Base-by-base conservation (phyloP, 331 rosid genomes). In the Rhamnella rubrinervis region DNA sequence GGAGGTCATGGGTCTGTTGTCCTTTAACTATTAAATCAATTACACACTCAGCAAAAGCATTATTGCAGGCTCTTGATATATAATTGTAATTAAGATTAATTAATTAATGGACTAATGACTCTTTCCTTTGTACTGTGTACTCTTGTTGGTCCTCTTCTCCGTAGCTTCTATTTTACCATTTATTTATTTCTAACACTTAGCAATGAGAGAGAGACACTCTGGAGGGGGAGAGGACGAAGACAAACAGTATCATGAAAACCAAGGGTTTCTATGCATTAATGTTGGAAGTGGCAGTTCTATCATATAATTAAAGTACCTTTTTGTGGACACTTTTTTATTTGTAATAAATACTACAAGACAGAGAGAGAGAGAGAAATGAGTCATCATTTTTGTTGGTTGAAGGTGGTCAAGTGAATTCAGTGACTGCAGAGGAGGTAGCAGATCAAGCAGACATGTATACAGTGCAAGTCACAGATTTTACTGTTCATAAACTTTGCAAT, bases 221-320 rank as follows among this genome's bases (percentile, higher is more conserved):
- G 59, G 57, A 70, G 75, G 28, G 77, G 63, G 69, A 67, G 76
- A 82, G 59, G 84, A 86, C 56, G 82, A 80, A 83, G 95, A 89
- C 95, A 81, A 92, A 89, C 81, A 87, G 85, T 81, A 79, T 72
- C 71, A 72, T 85, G 88, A 88, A 91, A 83, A 88, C 75, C 75
- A 68, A 63, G 85, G 87, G 35, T 31, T 78, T 82, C 76, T 84
- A 31, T 59, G 80, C 83, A 77, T 72, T 37, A 80, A 81, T 86
- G 83, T 65, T 17, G 57, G 87, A 82, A 83, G 90, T 78, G 81
- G 76, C 81, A 83, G 84, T 83, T 71, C 79, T 31, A 71, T 80
- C 71, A 58, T 79, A 68, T 77, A 83, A 71, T 80, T 81, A 76
- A 81, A 75, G 21, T 72, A 46, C 64, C 70, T 50, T 67, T 72